Percentiles rank a stretch among this genome's conserved stretches.
These are phyloP conservation scores for Sporothrix humicola DNA, from an alignment of 2,329 filamentous ascomycete species.

Conservation along the genomic window DNA sequence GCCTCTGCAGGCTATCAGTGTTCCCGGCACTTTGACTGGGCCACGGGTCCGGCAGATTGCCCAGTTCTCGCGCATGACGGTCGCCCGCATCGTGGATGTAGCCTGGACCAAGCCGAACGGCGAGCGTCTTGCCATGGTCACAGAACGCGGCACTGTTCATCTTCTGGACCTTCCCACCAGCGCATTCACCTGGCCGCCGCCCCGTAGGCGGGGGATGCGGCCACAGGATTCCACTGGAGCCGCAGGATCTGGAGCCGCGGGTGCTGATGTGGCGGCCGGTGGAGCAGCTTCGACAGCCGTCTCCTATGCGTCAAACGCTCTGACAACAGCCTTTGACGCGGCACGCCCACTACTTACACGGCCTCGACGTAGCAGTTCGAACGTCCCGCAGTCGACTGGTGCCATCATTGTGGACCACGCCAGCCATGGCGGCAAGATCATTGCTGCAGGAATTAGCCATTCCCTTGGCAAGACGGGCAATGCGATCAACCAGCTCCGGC, in stretches of 20 bases:
- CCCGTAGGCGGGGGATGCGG: constrained; percentile 56
- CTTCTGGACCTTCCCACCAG: constrained; percentile 83
- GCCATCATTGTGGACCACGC: constrained; percentile 63
- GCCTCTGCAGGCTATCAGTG: constrained; percentile 58
- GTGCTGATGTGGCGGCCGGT: constrained; percentile 53
- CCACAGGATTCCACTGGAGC: constrained; percentile 49
- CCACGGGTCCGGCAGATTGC: constrained; percentile 80
- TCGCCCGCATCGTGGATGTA: constrained; percentile 88
- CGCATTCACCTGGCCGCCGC: constrained; percentile 87
- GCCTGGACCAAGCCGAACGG: constrained; percentile 83
- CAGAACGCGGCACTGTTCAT: constrained; percentile 93
- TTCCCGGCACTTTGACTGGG: constrained; percentile 53
- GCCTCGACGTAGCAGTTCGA: constrained; percentile 59
- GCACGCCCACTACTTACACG: constrained; percentile 65
- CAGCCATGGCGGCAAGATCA: constrained; percentile 72
- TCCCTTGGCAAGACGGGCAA: constrained; percentile 76
- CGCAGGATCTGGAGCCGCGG: constrained; percentile 45
- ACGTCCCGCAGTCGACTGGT: constrained; percentile 48
- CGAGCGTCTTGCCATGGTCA: constrained; percentile 85
- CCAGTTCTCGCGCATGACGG: constrained; percentile 88
- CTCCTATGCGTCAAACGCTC: constrained; percentile 71
- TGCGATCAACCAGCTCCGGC: constrained; percentile 71
- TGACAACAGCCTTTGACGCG: constrained; percentile 72
- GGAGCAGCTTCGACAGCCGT: constrained; percentile 56
- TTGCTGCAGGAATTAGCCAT: constrained; percentile 75